Base-by-base conservation (phyloP, 2,329 filamentous ascomycete species). In the Colletotrichum tabaci region DNA sequence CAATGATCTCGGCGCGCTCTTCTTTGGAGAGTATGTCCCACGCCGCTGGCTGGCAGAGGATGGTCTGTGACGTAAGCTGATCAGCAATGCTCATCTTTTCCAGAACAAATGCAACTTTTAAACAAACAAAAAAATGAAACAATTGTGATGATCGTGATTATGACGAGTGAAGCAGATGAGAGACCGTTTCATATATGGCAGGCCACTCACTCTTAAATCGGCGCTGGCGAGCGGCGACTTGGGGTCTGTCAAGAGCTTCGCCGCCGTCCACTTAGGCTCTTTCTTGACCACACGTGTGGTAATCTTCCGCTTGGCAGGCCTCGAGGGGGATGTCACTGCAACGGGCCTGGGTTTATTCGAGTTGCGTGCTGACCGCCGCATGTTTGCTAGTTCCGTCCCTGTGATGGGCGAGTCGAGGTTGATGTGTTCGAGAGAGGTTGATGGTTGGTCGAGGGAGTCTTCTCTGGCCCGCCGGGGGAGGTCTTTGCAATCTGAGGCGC, bases 151-250 rank as follows among this genome's bases (percentile, higher is more conserved):
- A 10, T 38, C 35, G 35, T 38, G 35, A 10, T 38, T 38, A 38
- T 38, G 9, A 38, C 8, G 35, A 38, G 35, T 38, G 35, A 10
- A 38, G 35, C 35, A 38, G 35, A 10, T 38, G 35, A 38, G 8
- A 38, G 18, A 38, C 15, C 7, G 10, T 15, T 38, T 13, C 13
- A 13, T 40, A 16, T 23, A 40, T 16, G 47, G 15, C 10, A 56
- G 21, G 15, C 38, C 16, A 76, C 77, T 66, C 61, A 84, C 83
- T 63, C 82, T 76, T 13, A 84, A 73, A 66, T 84, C 80, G 7
- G 81, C 81, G 18, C 75, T 77, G 18, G 81, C 82, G 1, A 84
- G 74, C 35, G 82, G 82, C 2, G 83, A 84, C 38, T 80, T 83
- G 1, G 77, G 72, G 56, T 83, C 78, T 12, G 77, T 80, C 21